Evolutionary conservation across 78 protist genomes (phyloP).

Genomic region (Trichosphaerium sp.): DNA sequence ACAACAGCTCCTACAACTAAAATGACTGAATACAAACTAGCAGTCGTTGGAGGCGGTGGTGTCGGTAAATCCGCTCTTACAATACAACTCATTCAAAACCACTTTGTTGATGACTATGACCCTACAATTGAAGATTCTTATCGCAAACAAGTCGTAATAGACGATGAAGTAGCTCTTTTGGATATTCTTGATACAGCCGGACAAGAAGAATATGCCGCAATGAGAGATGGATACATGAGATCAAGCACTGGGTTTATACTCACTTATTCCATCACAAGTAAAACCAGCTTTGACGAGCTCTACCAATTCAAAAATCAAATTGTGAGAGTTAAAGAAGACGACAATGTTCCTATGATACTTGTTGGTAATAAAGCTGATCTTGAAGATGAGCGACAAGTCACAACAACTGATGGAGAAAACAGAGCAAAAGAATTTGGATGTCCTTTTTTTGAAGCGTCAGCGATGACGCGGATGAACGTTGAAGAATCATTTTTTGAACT

Average conservation of each 20-base stretch:
- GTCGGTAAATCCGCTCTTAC: not conserved
- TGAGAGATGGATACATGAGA: too few species aligned
- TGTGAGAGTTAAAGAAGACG: constrained; percentile 63
- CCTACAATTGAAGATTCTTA: too few species aligned
- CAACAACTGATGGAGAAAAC: constrained; percentile 37
- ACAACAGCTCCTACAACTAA: too few species aligned
- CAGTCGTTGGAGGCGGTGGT: constrained; percentile 1
- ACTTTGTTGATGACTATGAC: not conserved
- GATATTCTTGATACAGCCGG: too few species aligned
- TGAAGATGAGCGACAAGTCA: constrained; percentile 23
- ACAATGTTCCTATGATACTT: constrained; percentile 57
- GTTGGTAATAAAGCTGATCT: constrained; percentile 82
- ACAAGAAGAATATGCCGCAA: too few species aligned
- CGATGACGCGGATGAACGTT: constrained; percentile 67
- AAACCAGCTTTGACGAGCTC: constrained; percentile 61
- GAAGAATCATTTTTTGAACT: constrained; percentile 67
- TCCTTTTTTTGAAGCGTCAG: constrained; percentile 73
- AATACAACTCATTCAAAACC: not conserved
- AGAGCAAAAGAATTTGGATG: constrained; percentile 37
- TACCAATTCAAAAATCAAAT: constrained; percentile 49
- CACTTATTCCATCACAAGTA: too few species aligned
- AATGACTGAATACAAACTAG: not conserved
- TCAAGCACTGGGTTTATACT: too few species aligned
- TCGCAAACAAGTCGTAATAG: too few species aligned
- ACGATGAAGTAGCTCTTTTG: too few species aligned